Base-by-base conservation (phyloP, 768 basidiomycete species). In the Leccinum obscurum region DNA sequence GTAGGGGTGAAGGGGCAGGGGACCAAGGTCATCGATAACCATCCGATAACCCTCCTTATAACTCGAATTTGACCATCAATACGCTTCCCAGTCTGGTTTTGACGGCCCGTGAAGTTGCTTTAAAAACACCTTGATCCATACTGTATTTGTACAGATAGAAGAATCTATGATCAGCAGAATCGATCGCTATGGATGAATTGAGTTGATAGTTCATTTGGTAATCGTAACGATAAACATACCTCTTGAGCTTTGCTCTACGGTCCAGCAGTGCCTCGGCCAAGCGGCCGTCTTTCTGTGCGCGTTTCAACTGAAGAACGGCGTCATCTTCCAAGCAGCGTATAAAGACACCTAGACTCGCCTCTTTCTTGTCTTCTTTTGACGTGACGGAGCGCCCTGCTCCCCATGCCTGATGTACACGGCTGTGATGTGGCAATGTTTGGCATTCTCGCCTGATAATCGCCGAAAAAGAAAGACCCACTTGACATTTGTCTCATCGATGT, bases 241-340 rank as follows among this genome's bases (percentile, higher is more conserved):
- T 92, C 75, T 94, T 94, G 56, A 94, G 79, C 71, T 94, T 94
- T 20, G 89, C 78, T 39, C 92, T 81, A 28, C 92, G 83, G 68
- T 94, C 89, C 32, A 94, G 77, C 72, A 94, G 70, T 7, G 88
- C 87, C 70, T 93, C 92, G 2, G 90, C 86, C 15, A 93, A 74
- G n/a, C 88, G 82, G 3, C 92, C 92, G 59, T 92, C 89, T 68
- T 90, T 87, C 60, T 80, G 80, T 14, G 93, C 93, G 52, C 80
- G 81, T 74, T 91, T 93, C 54, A 96, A 81, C 87, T 93, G 60
- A 26, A 41, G n/a, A 5, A 62, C 59, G 34, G 37, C 55, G 32
- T 57, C 55, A 59, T 59, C 32, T 52, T 28, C 57, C 39, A 26
- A 63, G 48, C 30, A 15, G 28, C 32, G 39, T 53, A 30, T 57